Evolutionary conservation across 306 rosid species (phyloP).

Genomic region (Fragaria ananassa): DNA sequence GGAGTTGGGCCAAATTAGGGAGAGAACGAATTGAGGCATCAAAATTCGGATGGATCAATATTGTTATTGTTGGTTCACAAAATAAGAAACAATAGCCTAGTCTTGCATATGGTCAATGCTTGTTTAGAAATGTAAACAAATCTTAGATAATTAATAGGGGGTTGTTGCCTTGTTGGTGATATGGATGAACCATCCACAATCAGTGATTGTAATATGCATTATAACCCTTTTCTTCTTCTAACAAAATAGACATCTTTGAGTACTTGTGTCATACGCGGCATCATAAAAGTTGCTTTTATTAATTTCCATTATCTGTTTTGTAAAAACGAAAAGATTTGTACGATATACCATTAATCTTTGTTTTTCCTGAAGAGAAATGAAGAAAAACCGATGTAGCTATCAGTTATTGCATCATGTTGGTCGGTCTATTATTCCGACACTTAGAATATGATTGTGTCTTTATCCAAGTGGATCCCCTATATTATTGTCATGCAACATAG

Average conservation of each 20-base stretch:
- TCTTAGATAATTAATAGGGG: background rate
- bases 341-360: too few relatives aligned
- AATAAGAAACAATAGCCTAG: background rate
- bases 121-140: background rate
- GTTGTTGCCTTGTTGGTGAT: background rate
- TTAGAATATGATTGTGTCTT: background rate
- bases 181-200: background rate
- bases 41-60: background rate
- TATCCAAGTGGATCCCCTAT: background rate
- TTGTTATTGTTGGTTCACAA: background rate
- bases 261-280: too few relatives aligned
- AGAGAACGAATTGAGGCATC: background rate
- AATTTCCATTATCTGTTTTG: too few relatives aligned
- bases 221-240: too few relatives aligned
- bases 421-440: background rate
- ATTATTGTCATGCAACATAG: background rate
- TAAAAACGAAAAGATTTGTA: too few relatives aligned
- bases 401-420: background rate
- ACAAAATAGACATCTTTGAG: too few relatives aligned
- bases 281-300: too few relatives aligned
- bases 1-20: background rate
- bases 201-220: background rate
- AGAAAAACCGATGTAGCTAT: background rate
- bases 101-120: background rate
- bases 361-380: too few relatives aligned